Percentiles rank a stretch among this genome's conserved stretches.
These are phyloP conservation scores for Bryum argenteum DNA, from an alignment of 225 moss, liverwort and hornwort species.

Conservation along the genomic window DNA sequence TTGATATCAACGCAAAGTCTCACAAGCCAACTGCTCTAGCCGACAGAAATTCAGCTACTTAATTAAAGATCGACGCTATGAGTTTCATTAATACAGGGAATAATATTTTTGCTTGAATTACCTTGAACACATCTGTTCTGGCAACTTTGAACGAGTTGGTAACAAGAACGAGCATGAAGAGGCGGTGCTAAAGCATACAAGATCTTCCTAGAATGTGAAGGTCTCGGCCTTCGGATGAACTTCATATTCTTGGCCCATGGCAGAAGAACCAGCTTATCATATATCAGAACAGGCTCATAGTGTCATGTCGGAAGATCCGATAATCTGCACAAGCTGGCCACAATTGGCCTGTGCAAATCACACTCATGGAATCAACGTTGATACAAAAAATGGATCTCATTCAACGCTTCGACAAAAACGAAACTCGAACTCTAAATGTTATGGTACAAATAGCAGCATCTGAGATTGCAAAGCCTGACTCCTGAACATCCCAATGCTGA, in stretches of 20 bases:
- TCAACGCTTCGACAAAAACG: no score
- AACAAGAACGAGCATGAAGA: neutral
- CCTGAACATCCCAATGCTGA: no score
- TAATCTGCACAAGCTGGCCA: no score
- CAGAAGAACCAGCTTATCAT: slow-evolving; percentile 24
- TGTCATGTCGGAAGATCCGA: no score
- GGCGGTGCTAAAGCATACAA: neutral
- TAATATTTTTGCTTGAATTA: neutral
- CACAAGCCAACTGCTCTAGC: neutral
- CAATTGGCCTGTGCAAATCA: no score
- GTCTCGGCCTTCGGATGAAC: slow-evolving; percentile 24
- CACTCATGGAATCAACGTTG: no score
- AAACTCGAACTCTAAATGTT: no score
- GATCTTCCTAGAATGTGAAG: neutral
- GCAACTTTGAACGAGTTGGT: neutral
- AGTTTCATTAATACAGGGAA: neutral
- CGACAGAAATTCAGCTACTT: neutral
- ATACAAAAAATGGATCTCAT: no score
- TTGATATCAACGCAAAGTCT: neutral
- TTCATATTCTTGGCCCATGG: slow-evolving; percentile 49
- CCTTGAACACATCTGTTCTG: neutral
- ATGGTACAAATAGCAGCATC: no score
- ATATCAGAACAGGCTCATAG: neutral
- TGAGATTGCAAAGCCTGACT: no score
- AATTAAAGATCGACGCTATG: neutral